phyloP scores from a whole-genome alignment of 2,329 filamentous ascomycete species.

The Colletotrichum spaethianum region DNA sequence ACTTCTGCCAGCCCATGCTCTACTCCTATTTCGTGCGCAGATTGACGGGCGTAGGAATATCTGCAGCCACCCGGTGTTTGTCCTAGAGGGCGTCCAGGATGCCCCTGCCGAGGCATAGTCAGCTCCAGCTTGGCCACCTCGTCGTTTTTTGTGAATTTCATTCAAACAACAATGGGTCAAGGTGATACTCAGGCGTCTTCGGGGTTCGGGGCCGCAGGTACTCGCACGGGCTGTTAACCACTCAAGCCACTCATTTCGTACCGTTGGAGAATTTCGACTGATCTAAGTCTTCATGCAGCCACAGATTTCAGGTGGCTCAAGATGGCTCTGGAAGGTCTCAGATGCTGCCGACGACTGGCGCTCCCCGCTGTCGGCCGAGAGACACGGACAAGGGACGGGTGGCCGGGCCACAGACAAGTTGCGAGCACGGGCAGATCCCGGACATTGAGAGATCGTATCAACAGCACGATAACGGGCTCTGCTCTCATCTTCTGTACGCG shows the following conservation, averaged over 20 bases:
- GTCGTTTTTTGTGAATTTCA: neutral
- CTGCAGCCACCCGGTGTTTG: neutral
- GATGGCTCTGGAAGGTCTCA: neutral
- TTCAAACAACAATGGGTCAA: neutral
- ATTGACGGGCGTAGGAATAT: neutral
- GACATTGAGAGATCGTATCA: neutral
- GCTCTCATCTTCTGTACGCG: neutral
- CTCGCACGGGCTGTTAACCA: constrained; percentile 16
- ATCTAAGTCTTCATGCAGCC: constrained; percentile 5
- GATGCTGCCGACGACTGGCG: neutral
- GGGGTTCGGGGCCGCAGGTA: constrained; percentile 2
- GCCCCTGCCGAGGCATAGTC: neutral
- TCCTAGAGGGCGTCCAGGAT: neutral
- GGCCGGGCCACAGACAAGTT: neutral
- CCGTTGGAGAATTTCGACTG: constrained; percentile 5
- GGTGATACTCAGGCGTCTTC: neutral
- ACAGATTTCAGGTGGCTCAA: constrained; percentile 4
- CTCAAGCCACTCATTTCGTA: constrained; percentile 29
- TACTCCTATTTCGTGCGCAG: neutral
- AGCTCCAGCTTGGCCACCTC: neutral
- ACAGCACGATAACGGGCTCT: neutral
- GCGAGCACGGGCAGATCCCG: neutral
- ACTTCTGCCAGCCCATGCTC: no score
- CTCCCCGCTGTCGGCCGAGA: neutral
- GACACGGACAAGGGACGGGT: neutral